A percentile compares a stretch with the other conserved stretches of the same genome.
Evolutionary conservation across 129 eudicot genomes (phyloP).

Genomic region (Lonicera japonica): DNA sequence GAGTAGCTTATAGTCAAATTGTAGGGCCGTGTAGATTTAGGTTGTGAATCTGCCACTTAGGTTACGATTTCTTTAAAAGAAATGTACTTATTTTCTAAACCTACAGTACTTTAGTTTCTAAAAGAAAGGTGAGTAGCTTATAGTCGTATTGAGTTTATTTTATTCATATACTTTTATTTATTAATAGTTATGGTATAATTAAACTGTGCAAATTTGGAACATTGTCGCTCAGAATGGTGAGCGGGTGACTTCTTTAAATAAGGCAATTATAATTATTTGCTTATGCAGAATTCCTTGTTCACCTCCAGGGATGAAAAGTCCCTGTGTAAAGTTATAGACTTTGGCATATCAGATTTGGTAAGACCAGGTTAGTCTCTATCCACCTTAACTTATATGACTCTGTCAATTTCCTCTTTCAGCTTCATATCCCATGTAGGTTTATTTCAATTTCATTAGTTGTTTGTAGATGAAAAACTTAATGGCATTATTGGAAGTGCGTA

Average conservation of each 20-base stretch:
- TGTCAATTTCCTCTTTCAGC: neutral
- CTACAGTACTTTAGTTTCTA: too few species aligned
- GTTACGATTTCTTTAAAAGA: too few species aligned
- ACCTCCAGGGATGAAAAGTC: conserved; percentile 50
- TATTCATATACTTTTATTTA: neutral
- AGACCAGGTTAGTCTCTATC: conserved; percentile 47
- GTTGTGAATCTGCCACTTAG: too few species aligned
- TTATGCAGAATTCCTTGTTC: conserved; percentile 61
- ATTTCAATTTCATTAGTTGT: conserved; percentile 3
- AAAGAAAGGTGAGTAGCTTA: too few species aligned
- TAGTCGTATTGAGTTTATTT: neutral
- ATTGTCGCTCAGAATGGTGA: too few species aligned
- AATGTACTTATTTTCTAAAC: too few species aligned
- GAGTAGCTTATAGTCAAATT: too few species aligned
- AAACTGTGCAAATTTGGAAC: too few species aligned
- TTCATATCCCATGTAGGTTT: neutral
- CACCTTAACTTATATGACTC: neutral
- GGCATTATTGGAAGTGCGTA: conserved; percentile 96
- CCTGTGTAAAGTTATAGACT: conserved; percentile 69
- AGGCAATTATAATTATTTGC: neutral
- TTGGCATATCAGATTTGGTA: conserved; percentile 74
- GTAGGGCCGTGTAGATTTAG: too few species aligned
- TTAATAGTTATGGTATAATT: neutral
- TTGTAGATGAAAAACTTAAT: conserved; percentile 65
- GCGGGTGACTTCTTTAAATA: conserved; percentile 7